phyloP scores from a whole-genome alignment of 1,284 basidiomycete genomes.

The Gymnopus androsaceus region DNA sequence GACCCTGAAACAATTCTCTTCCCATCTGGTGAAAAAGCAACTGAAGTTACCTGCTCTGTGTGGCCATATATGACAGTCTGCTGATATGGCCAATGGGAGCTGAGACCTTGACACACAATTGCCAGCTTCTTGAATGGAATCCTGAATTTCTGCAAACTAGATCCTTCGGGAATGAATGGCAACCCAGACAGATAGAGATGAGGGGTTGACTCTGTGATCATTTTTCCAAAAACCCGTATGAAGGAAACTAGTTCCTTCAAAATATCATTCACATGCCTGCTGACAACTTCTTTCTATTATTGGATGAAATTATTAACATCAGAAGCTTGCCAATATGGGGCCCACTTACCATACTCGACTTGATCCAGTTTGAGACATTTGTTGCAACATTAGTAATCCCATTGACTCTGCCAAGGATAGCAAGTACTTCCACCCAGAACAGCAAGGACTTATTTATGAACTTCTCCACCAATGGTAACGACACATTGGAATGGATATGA shows the following conservation, averaged over 20 bases:
- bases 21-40: slow-evolving; percentile 8
- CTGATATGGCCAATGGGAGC: neutral
- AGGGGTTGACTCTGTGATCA: neutral
- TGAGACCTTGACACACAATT: neutral
- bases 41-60: neutral
- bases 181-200: neutral
- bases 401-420: neutral
- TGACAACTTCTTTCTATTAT: neutral
- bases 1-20: slow-evolving; percentile 3
- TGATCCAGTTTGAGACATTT: no score
- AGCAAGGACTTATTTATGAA: neutral
- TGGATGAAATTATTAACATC: neutral
- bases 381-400: neutral
- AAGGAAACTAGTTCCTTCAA: neutral
- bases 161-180: neutral
- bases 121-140: neutral
- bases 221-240: neutral
- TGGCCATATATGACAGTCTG: neutral
- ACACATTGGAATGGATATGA: neutral
- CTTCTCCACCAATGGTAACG: neutral
- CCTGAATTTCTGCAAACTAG: neutral
- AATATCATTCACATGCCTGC: neutral
- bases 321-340: neutral
- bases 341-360: neutral
- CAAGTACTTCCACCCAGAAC: neutral